Conservation (phyloP, 78 protist species). For the Anaeramoeba flamelloides region DNA sequence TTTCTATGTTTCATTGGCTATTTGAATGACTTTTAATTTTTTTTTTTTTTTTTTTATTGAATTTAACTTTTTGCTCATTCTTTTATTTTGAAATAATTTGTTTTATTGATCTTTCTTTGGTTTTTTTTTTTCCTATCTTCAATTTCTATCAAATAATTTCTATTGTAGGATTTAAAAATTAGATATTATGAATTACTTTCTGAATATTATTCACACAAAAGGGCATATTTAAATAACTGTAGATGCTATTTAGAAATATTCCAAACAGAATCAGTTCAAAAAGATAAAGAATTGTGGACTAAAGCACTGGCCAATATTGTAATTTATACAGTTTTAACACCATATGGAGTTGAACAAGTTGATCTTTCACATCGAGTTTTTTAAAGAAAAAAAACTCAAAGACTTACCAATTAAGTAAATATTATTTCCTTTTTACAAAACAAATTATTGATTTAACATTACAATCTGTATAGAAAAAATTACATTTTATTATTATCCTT, state of each 20-base stretch:
- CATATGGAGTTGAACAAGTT: conserved; percentile 35
- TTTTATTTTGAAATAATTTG: no score
- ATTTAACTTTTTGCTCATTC: no score
- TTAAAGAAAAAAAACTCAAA: conserved; percentile 22
- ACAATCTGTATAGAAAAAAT: no score
- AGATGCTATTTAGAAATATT: conserved; percentile 43
- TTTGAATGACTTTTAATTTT: no score
- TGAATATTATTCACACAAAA: neutral
- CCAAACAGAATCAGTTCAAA: conserved; percentile 42
- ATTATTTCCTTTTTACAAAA: no score
- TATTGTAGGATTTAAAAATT: conserved; percentile 21
- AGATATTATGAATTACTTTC: conserved; percentile 3
- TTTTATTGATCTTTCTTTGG: no score
- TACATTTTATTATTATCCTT: no score
- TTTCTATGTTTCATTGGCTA: no score
- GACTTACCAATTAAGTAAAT: conserved; percentile 33
- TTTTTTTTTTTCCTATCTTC: no score
- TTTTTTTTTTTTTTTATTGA: no score
- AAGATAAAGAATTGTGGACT: neutral
- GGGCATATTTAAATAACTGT: conserved; percentile 33
- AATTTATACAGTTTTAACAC: conserved; percentile 33
- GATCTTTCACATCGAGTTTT: conserved; percentile 32
- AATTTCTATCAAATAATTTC: no score
- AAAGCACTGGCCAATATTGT: conserved; percentile 25
- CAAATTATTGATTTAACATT: no score